Evolutionary conservation across 192 early-diverging fungal genomes (phyloP).

Genomic region (Rhizophagus sp.): DNA sequence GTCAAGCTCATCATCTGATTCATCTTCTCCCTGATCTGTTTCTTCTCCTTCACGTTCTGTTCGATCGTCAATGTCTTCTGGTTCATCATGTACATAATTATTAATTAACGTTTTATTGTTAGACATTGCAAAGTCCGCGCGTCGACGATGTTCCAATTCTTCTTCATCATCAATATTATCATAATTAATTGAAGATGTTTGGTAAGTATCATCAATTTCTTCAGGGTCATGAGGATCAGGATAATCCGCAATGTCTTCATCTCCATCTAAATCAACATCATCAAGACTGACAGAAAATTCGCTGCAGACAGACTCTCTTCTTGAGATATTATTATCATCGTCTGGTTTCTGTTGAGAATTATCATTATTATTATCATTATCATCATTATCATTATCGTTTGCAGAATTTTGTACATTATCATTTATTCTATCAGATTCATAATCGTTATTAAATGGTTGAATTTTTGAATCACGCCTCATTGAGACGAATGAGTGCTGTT

Average conservation of each 20-base stretch:
- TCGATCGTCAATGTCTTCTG: constrained; percentile 11
- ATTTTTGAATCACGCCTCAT: constrained; percentile 24
- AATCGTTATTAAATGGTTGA: constrained; percentile 6
- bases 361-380: neutral
- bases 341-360: neutral
- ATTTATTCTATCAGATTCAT: constrained; percentile 4
- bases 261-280: constrained; percentile 22
- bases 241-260: constrained; percentile 27
- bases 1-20: constrained; percentile 12
- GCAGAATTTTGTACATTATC: no score
- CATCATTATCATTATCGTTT: neutral
- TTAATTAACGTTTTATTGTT: neutral
- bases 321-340: constrained; percentile 3
- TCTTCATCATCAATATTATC: neutral
- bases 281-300: constrained; percentile 10
- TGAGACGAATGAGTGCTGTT: neutral
- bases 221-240: neutral
- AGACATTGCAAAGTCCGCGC: neutral
- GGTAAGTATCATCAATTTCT: constrained; percentile 2
- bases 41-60: neutral
- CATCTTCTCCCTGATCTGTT: neutral
- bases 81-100: neutral
- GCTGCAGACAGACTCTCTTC: constrained; percentile 21
- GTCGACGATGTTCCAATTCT: neutral
- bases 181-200: neutral